A percentile compares a stretch with the other conserved stretches of the same genome.
Conservation (phyloP, 129 eudicot species). For the Rutidosis leptorrhynchoides region DNA sequence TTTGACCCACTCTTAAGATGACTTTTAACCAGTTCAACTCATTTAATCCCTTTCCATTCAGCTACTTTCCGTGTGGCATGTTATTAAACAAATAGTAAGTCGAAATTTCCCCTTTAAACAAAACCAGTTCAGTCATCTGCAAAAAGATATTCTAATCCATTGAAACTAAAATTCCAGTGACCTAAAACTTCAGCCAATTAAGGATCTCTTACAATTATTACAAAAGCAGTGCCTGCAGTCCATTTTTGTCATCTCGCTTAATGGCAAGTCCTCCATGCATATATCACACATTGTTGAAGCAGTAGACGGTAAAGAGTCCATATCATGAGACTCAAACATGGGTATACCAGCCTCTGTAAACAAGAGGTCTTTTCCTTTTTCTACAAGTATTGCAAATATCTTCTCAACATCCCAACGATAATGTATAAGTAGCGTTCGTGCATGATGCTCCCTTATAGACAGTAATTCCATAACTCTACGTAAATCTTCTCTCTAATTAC, state of each 20-base stretch:
- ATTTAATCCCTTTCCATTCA: neutral
- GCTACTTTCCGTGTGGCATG: neutral
- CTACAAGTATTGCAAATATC: constrained; percentile 70
- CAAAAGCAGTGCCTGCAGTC: constrained; percentile 96
- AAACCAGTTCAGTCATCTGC: neutral
- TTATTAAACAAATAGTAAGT: neutral
- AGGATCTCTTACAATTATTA: constrained; percentile 66
- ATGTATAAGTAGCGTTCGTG: constrained; percentile 82
- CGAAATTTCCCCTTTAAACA: neutral
- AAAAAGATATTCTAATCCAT: neutral
- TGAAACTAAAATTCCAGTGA: neutral
- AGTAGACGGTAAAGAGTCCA: constrained; percentile 41
- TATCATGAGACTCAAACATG: constrained; percentile 35
- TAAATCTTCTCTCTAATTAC: constrained; percentile 80
- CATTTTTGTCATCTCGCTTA: constrained; percentile 64
- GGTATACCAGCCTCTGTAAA: constrained; percentile 81
- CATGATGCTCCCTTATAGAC: constrained; percentile 84
- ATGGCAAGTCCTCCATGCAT: constrained; percentile 81
- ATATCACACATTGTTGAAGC: constrained; percentile 59
- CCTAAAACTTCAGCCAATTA: neutral
- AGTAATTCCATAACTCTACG: constrained; percentile 76
- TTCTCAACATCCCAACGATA: constrained; percentile 90
- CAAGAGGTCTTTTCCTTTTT: constrained; percentile 66
- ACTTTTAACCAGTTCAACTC: neutral
- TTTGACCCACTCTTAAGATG: neutral